Evolutionary conservation across 805 yeast genomes (phyloP), one percentile per base, ranked within the genome.

Genomic region (Zygosaccharomyces rouxii): DNA sequence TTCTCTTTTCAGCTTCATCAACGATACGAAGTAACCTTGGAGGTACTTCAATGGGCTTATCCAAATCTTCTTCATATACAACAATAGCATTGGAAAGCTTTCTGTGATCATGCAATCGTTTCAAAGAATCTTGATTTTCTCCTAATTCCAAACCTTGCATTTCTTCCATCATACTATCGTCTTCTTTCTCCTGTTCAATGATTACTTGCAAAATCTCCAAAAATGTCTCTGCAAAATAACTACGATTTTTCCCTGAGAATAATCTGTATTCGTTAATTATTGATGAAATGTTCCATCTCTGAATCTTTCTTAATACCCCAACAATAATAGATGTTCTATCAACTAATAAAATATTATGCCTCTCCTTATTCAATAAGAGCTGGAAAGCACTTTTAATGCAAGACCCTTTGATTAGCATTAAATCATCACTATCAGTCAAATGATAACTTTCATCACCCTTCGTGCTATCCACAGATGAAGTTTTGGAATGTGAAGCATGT

Each of bases 201-300:
- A 57, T 57, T 7, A 72, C 55, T 44, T 81, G 79, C 3, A 88
- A 72, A 50, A 89, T 66, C 60, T 92, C 98, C 40, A 92, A 68
- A 56, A 86, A 89, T 3, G 83, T 83, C 62, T 90, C 97, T 18
- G 89, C 87, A 55, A 77, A 79, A 63, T 89, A 89, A 58, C 83
- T 89, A 40, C 84, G 75, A 55, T 84, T 81, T 55, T 79, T 80
- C 26, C 89, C 86, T 18, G 87, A 74, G 65, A 81, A 86, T 7
- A 86, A 73, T 46, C 96, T 72, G 67, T 89, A 94, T 64, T 92
- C 98, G 57, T 84, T 84, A 19, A 89, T 77, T 4, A 92, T 80
- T 16, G 95, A 83, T 21, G 90, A 80, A 62, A 85, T 84, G 57
- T 82, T 84, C 98, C 97, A 92, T 67, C 85, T 85, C 66, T 88